These are phyloP conservation scores for Phytophthora crassamura DNA, from an alignment of 352 stramenopile genomes.

Conservation along the genomic window DNA sequence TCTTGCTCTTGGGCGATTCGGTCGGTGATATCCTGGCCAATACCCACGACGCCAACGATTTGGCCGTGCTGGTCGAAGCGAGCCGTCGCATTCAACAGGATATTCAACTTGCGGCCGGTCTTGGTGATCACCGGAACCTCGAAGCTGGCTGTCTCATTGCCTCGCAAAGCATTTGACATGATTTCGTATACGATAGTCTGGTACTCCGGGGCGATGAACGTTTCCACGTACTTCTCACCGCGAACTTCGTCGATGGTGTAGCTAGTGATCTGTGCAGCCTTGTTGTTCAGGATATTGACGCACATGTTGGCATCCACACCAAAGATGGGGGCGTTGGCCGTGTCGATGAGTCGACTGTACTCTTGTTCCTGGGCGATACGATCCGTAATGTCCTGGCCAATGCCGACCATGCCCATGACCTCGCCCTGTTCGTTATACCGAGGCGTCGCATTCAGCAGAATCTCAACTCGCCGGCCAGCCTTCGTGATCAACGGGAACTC, in stretches of 20 bases:
- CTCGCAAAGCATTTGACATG: conserved; percentile 40
- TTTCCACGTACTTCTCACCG: conserved; percentile 14
- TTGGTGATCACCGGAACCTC: conserved; percentile 46
- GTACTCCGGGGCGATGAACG: conserved; percentile 15
- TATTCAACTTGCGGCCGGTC: conserved; percentile 40
- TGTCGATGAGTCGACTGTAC: conserved; percentile 61
- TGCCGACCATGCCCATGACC: conserved; percentile 81
- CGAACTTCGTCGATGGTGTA: conserved; percentile 45
- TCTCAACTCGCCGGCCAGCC: conserved; percentile 42
- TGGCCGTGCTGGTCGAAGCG: conserved; percentile 59
- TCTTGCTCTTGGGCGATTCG: conserved; percentile 87
- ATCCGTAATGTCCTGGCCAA: conserved; percentile 76
- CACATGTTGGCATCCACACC: conserved; percentile 53
- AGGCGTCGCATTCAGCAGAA: conserved; percentile 67
- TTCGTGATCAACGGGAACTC: conserved; percentile 51
- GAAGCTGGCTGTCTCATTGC: conserved; percentile 47
- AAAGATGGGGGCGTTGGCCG: conserved; percentile 66
- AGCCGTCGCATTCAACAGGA: conserved; percentile 51
- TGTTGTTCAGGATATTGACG: conserved; percentile 49
- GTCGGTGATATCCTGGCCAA: conserved; percentile 77
- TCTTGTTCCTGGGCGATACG: conserved; percentile 66
- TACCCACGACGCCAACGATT: conserved; percentile 67
- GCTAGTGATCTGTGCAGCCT: conserved; percentile 37
- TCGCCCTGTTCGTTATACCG: conserved; percentile 70
- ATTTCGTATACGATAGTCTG: conserved; percentile 4